Evolutionary conservation across 176 grass and related monocot species (phyloP).

Genomic region (Zoysia japonica): DNA sequence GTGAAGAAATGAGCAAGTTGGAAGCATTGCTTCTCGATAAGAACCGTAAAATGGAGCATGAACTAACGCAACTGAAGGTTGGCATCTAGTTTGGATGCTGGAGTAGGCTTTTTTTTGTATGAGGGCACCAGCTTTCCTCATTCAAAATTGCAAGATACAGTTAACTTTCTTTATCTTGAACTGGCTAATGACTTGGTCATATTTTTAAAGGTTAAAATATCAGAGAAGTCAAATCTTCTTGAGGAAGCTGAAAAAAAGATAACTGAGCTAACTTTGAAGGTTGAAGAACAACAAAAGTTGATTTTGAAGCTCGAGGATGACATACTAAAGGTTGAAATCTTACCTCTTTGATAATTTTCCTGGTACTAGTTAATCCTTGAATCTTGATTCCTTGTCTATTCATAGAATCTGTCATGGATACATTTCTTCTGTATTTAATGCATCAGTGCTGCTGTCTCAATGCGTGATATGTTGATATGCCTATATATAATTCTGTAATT

Average conservation of each 20-base stretch:
- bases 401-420: neutral
- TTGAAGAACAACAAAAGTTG: conserved; percentile 91
- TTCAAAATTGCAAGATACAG: neutral
- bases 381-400: conserved; percentile 12
- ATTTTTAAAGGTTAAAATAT: conserved; percentile 89
- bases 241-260: conserved; percentile 81
- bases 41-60: conserved; percentile 99
- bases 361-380: conserved; percentile 18
- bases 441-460: conserved; percentile 2
- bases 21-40: conserved; percentile 98
- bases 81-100: conserved; percentile 31
- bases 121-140: neutral
- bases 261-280: conserved; percentile 67
- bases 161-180: conserved; percentile 34
- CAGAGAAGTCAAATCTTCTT: conserved; percentile 76
- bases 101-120: neutral
- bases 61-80: conserved; percentile 97
- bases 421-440: conserved; percentile 19
- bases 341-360: conserved; percentile 31
- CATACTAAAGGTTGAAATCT: conserved; percentile 81
- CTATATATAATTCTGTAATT: conserved; percentile 6
- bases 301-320: conserved; percentile 97
- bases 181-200: conserved; percentile 33
- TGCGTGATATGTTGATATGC: conserved; percentile 8
- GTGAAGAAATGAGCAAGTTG: conserved; percentile 99